phyloP scores from a whole-genome alignment of 345 rosid genomes.

The Rhodamnia argentea region DNA sequence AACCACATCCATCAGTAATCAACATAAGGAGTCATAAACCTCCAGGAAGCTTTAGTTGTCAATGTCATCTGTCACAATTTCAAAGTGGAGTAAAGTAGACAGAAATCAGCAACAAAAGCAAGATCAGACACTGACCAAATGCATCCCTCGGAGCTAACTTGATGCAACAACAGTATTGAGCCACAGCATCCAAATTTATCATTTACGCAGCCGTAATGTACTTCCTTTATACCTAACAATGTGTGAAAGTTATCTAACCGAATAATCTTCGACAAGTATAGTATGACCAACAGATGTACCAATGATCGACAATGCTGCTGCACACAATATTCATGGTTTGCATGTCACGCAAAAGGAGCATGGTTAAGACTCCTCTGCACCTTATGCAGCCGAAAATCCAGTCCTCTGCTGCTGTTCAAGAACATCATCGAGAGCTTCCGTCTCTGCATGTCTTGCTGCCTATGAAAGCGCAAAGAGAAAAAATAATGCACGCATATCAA shows the following conservation, averaged over 20 bases:
- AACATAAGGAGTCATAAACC: background rate
- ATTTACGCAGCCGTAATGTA: background rate
- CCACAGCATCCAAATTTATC: background rate
- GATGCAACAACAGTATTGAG: background rate
- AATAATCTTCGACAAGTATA: background rate
- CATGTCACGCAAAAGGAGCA: background rate
- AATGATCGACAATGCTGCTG: background rate
- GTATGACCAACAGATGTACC: background rate
- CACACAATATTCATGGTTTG: background rate
- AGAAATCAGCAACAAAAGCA: background rate
- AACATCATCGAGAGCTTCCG: background rate
- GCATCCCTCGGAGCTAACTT: background rate
- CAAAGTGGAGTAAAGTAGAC: background rate
- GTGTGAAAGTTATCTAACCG: background rate
- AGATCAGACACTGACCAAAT: background rate
- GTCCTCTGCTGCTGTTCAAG: background rate
- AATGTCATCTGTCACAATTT: background rate
- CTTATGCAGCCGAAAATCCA: background rate
- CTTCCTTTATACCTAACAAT: background rate
- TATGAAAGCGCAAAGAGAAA: background rate
- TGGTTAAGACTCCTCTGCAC: background rate
- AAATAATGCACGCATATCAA: background rate
- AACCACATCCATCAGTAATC: background rate
- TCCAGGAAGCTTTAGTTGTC: background rate
- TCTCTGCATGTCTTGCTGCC: background rate